Percentiles rank a stretch among this genome's conserved stretches.
phyloP scores from a whole-genome alignment of 768 basidiomycete genomes.

The Crassisporium funariophilum region DNA sequence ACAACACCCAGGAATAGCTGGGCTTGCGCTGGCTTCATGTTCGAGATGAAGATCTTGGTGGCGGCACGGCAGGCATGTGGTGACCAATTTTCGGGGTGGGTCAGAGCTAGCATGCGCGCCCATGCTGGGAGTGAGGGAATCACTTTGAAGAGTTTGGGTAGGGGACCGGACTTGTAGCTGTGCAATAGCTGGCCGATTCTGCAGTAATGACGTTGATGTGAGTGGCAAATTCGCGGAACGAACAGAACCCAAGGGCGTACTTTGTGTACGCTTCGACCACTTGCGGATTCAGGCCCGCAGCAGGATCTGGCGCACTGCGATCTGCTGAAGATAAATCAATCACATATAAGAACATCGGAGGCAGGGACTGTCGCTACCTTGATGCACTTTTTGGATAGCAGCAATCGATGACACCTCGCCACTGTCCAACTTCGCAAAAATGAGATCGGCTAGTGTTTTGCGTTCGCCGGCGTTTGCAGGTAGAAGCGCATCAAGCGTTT shows the following conservation, averaged over 20 bases:
- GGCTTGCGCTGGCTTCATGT: slow-evolving; percentile 93
- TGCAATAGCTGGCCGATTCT: slow-evolving; percentile 87
- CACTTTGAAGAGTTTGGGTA: slow-evolving; percentile 98
- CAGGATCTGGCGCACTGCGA: slow-evolving; percentile 69
- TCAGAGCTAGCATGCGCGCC: slow-evolving; percentile 94
- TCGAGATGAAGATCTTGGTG: slow-evolving; percentile 94
- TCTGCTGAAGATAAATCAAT: slow-evolving; percentile 31
- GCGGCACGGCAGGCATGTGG: slow-evolving; percentile 94
- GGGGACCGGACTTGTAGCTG: slow-evolving; percentile 89
- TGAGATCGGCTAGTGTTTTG: slow-evolving; percentile 93
- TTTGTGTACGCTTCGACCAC: slow-evolving; percentile 93
- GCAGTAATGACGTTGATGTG: slow-evolving; percentile 5
- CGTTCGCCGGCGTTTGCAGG: slow-evolving; percentile 77
- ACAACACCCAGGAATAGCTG: slow-evolving; percentile 92
- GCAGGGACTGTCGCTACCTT: slow-evolving; percentile 42
- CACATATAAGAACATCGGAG: background rate
- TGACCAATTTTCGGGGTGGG: slow-evolving; percentile 91
- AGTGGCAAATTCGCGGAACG: background rate
- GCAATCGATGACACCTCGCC: slow-evolving; percentile 55
- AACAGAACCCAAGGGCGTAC: too few species aligned
- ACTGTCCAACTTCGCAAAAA: slow-evolving; percentile 88
- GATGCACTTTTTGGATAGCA: slow-evolving; percentile 60
- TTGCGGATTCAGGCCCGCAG: slow-evolving; percentile 86
- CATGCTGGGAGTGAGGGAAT: slow-evolving; percentile 94
- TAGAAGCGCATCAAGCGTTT: slow-evolving; percentile 79